phyloP scores from a whole-genome alignment of 257 asterid genomes.

The Orobanche coerulescens region DNA sequence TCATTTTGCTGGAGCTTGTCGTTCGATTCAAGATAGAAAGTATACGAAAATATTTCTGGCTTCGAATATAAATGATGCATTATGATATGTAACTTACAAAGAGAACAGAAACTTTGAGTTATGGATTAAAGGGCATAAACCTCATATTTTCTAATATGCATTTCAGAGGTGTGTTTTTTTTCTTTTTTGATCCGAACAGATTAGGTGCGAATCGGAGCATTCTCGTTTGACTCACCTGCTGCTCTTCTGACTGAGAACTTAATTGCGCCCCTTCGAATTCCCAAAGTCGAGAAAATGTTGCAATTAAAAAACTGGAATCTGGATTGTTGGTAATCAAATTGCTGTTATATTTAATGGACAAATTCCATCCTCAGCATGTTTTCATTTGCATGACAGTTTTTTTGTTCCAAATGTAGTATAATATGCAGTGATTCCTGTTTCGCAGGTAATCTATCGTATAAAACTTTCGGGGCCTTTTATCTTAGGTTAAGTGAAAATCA shows the following conservation, averaged over 20 bases:
- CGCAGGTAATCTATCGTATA: constrained; percentile 79
- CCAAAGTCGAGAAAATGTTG: no score
- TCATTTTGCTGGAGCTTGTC: background rate
- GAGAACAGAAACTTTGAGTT: background rate
- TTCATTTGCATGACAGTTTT: constrained; percentile 1
- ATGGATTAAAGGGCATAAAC: background rate
- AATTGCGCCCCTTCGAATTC: no score
- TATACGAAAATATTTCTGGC: background rate
- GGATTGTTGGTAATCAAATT: no score
- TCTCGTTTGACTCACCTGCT: constrained; percentile 52
- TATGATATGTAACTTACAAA: background rate
- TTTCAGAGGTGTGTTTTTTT: no score
- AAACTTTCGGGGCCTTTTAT: constrained; percentile 85
- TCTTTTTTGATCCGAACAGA: constrained; percentile 33
- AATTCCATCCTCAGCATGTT: no score
- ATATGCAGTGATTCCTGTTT: background rate
- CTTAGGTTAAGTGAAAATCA: constrained; percentile 88
- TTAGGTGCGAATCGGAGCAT: constrained; percentile 91
- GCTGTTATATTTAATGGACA: no score
- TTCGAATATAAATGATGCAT: background rate
- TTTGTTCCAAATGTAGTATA: constrained; percentile 24
- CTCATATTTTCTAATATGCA: background rate
- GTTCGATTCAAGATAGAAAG: background rate
- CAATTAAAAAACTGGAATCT: no score
- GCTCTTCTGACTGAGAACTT: constrained; percentile 73